Base-by-base conservation (phyloP, 2,329 filamentous ascomycete genomes). In the Ceratocystis smalleyi region DNA sequence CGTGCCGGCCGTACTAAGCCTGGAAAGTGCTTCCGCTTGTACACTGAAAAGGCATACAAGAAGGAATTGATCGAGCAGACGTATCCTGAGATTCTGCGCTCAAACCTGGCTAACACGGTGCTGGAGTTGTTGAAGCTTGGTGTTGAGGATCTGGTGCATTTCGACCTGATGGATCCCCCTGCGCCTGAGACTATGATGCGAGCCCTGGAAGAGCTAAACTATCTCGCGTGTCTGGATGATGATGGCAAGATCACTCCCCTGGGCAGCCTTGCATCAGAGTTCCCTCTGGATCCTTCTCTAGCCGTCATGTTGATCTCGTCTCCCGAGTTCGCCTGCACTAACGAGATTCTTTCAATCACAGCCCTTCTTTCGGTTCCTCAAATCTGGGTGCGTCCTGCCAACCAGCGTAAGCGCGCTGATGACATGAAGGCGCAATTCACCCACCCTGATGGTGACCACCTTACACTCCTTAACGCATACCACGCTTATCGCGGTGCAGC, bases 101-200 rank as follows among this genome's bases (percentile, higher is more conserved):
- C 92, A 40, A 99, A 99, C 73, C 79, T 99, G 68, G 86, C 94
- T 67, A 95, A 91, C 70, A 99, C 94, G 0, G 94, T 99, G 1
- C 78, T 99, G 57, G 94, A 99, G 75, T 78, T 99, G 71, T 97
- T 97, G 81, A 97, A 99, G 77, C 85, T 99, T 47, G 94, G 94
- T 55, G 85, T 99, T 32, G 85, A 95, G 69, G 94, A 99, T 74
- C 79, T 99, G 61, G 94, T 99, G 10, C 94, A 99, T 76, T 99
- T 99, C 72, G 95, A 99, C 73, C 81, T 99, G 59, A 97, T 99
- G 92, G 94, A 99, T 70, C 94, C 94, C 27, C 94, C 94, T 0
- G 92, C 95, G 1, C 95, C 94, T 0, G 95, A 99, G 77, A 99
- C 95, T 8, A 86, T 99, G 75, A 99, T 99, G 92, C 85, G 95